These are phyloP conservation scores for Solanum chmielewskii DNA, from an alignment of 257 asterid genomes.

Conservation along the genomic window DNA sequence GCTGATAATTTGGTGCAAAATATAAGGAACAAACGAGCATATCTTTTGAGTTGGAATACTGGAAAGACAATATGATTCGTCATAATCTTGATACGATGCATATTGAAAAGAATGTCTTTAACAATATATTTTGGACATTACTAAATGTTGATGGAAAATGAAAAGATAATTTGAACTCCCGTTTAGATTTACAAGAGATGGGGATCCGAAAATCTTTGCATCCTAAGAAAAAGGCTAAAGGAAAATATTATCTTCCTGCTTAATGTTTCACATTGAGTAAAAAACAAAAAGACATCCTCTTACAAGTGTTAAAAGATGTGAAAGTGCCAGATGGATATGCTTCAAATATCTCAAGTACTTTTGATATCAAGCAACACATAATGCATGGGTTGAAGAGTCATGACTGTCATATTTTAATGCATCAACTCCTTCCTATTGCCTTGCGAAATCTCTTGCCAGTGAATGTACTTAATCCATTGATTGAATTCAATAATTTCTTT, in stretches of 20 bases:
- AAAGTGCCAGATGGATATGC: conserved; percentile 1
- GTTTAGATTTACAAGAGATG: too few relatives aligned
- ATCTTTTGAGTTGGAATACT: conserved; percentile 2
- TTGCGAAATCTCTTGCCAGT: not conserved
- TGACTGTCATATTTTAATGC: not conserved
- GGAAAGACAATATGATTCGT: not conserved
- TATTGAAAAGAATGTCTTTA: conserved; percentile 1
- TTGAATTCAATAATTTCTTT: not conserved
- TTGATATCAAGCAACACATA: not conserved
- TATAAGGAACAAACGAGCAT: conserved; percentile 1
- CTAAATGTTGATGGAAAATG: not conserved
- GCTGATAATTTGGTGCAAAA: not conserved
- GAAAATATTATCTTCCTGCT: not conserved
- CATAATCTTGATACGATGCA: conserved; percentile 5
- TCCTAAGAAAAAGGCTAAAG: not conserved
- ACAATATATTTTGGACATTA: not conserved
- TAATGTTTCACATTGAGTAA: not conserved
- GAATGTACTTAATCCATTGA: not conserved
- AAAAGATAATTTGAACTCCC: not conserved
- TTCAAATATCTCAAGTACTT: not conserved
- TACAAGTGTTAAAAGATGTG: not conserved
- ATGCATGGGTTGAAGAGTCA: not conserved
- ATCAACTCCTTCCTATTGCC: not conserved
- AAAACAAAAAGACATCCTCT: not conserved
- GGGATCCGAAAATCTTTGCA: too few relatives aligned